A percentile compares a stretch with the other conserved stretches of the same genome.
These are phyloP conservation scores for Nectriaceae sp. DNA, from an alignment of 2,329 filamentous ascomycete genomes.

Conservation along the genomic window DNA sequence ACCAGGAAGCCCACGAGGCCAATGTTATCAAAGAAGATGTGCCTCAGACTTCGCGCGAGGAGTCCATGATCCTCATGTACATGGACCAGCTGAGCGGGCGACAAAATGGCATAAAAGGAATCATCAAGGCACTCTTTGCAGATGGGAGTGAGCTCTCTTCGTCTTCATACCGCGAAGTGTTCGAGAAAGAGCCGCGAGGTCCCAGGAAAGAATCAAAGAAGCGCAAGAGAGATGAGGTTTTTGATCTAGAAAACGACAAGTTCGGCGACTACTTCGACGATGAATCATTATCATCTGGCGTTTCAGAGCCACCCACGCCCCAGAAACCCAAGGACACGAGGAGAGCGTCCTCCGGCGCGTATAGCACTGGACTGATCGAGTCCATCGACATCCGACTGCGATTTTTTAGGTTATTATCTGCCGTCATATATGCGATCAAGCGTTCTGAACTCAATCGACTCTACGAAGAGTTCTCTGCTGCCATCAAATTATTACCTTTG, in stretches of 20 bases:
- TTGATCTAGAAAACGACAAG: constrained; percentile 61
- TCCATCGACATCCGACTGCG: constrained; percentile 64
- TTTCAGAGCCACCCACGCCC: constrained; percentile 49
- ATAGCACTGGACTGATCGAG: constrained; percentile 43
- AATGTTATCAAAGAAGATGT: constrained; percentile 24
- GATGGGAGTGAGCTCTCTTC: constrained; percentile 58
- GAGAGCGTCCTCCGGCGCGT: constrained; percentile 18
- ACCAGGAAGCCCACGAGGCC: constrained; percentile 36
- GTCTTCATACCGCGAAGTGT: constrained; percentile 65
- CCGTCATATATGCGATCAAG: constrained; percentile 47
- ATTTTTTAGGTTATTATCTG: constrained; percentile 58
- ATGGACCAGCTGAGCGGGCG: constrained; percentile 48
- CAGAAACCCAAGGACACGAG: constrained; percentile 36
- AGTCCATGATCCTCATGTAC: constrained; percentile 65
- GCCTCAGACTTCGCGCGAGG: constrained; percentile 38
- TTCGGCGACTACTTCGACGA: constrained; percentile 64
- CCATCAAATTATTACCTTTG: constrained; percentile 59
- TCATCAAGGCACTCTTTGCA: constrained; percentile 68
- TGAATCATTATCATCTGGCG: constrained; percentile 51
- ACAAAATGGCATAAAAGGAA: constrained; percentile 50
- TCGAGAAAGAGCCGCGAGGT: constrained; percentile 59
- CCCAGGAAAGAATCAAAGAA: constrained; percentile 46
- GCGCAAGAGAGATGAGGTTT: constrained; percentile 47
- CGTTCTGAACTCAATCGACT: constrained; percentile 51
- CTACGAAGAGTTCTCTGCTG: constrained; percentile 59